Base-by-base conservation (phyloP, 371 early-diverging fungal genomes). In the Mortierella sp. region DNA sequence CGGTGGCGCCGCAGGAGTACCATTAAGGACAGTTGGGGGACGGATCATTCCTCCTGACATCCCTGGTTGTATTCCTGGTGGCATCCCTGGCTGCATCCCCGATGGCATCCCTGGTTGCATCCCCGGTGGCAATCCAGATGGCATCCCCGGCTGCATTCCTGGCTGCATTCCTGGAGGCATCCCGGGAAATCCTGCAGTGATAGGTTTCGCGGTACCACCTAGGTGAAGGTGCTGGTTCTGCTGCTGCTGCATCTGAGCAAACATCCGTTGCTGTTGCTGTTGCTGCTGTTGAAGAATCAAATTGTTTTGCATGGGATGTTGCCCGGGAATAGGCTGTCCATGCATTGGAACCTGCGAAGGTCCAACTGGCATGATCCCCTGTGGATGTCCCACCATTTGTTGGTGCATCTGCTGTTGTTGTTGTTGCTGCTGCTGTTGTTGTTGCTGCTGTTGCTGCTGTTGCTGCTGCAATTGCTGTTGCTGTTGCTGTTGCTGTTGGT, bases 171-270 rank as follows among this genome's bases (percentile, higher is more conserved):
- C 76, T 46, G 44, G 70, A 7, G 49, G 70, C 49, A 73, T 56
- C 8, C 68, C 72, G 5, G 74, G 63, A 21, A 77, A 41, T 27
- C 77, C 77, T 32, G 80, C 56, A 6, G 80, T 75, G n/a, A 72
- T 63, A 16, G 75, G 48, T 16, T 80, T 79, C 24, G 74, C 83
- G 12, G 76, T n/a, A 38, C 76, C 77, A 14, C 56, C 63, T 12
- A 83, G 51, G 18, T 83, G 84, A 43, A 76, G 77, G n/a, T 79
- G 78, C 63, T 83, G 81, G 8, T 77, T 70, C 41, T 79, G 83
- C 54, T 79, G 83, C 18, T 84, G 80, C 48, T 84, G 84, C 81
- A 80, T 80, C 58, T 80, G 80, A 21, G 77, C 75, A 32, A 80
- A 74, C 73, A 80, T 80, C 14, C 78, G 71, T 54, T 80, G 84